Base-by-base conservation (phyloP, 495 filamentous ascomycete species). In the Xylaria acuta region DNA sequence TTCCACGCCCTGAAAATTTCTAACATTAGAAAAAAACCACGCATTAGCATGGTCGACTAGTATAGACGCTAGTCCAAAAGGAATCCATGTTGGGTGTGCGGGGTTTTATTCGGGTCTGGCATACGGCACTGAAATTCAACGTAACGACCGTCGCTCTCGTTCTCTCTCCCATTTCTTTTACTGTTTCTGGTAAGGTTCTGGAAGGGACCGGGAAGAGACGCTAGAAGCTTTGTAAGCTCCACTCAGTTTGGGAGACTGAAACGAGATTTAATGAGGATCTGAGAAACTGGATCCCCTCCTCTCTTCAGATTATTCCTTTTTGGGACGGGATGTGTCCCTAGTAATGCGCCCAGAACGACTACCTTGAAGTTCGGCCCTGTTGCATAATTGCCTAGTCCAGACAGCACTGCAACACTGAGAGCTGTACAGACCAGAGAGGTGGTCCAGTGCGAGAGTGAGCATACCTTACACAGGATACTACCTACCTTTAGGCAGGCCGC, bases 21-120 rank as follows among this genome's bases (percentile, higher is more conserved):
- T 67, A 67, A 64, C 58, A 64, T 64, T 63, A 71, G 60, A 71
- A 71, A 71, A n/a, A 71, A 65, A 71, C 69, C 69, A 66, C 62
- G 69, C 69, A 71, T 71, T 65, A 71, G 69, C 16, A 68, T 4
- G 40, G 9, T 25, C 1, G 1, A 51, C 22, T 60, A 43, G 60
- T 25, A 18, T 6, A 3, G 12, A 58, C 64, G 45, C 65, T 68
- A 67, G 9, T 12, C 56, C 40, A 38, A 49, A 30, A 70, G 22
- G 18, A n/a, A 36, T 18, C 54, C 41, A 25, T 62, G 67, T 27
- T 34, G 16, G n/a, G 25, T 32, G 53, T 56, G 65, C 65, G 49
- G 66, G 66, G 66, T 18, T 45, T 43, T 49, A 45, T 62, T 34
- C 43, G 41, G 58, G 67, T 53, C 34, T 68, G 22, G 38, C 16